Conservation (phyloP, 371 early-diverging fungal species). For the Conidiobolus incongruus region DNA sequence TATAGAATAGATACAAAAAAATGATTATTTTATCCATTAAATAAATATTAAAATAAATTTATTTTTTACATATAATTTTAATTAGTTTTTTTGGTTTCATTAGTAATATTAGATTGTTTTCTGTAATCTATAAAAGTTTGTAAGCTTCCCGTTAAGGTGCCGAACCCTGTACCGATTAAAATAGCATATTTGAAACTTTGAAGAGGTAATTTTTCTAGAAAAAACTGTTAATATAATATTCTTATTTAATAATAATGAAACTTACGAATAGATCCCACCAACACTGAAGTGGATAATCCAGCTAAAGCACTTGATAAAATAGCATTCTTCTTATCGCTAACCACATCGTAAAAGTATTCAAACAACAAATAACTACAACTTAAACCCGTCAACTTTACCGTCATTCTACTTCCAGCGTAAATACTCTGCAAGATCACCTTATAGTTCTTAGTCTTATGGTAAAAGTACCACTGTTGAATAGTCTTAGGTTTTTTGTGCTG, state of each 20-base stretch:
- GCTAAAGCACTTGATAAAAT: constrained; percentile 30
- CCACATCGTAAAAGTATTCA: constrained; percentile 41
- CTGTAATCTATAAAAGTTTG: background rate
- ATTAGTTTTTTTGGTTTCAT: too few species aligned
- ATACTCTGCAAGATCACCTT: constrained; percentile 40
- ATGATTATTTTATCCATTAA: too few species aligned
- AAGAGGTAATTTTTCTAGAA: constrained; percentile 25
- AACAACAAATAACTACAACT: constrained; percentile 37
- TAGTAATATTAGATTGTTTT: too few species aligned
- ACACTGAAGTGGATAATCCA: constrained; percentile 28
- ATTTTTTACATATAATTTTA: too few species aligned
- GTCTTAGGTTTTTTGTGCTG: constrained; percentile 71
- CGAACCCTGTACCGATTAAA: constrained; percentile 19
- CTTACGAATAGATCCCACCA: constrained; percentile 20
- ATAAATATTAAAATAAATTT: too few species aligned
- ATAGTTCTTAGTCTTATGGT: constrained; percentile 77
- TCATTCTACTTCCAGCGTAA: constrained; percentile 28
- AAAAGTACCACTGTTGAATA: constrained; percentile 74
- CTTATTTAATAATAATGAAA: constrained; percentile 18
- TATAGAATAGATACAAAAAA: too few species aligned
- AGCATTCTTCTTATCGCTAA: constrained; percentile 35
- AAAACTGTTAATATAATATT: background rate
- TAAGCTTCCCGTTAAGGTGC: background rate
- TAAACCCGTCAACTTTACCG: constrained; percentile 31
- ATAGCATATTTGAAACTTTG: constrained; percentile 40